Percentiles rank a stretch among this genome's conserved stretches.
Conservation (phyloP, 139 green algal genomes). For the Astrephomene gubernaculifera region DNA sequence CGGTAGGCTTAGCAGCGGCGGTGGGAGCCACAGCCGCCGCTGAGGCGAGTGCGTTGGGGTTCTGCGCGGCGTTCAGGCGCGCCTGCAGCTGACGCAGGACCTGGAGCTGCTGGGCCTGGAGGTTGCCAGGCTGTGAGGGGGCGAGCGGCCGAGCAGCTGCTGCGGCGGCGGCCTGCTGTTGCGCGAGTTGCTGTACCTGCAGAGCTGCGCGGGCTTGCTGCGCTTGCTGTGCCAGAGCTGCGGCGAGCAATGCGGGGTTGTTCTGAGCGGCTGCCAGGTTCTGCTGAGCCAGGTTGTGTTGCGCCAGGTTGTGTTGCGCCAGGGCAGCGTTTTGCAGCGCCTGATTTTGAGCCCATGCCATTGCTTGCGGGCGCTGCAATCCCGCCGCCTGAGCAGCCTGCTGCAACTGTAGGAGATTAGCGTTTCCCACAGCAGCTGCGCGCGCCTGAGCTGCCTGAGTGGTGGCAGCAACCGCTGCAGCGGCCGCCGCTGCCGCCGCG, state of each 20-base stretch:
- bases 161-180: constrained; percentile 33
- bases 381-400: constrained; percentile 37
- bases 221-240: constrained; percentile 30
- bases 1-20: constrained; percentile 23
- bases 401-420: constrained; percentile 41
- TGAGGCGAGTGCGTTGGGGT: not conserved
- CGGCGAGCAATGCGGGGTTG: constrained; percentile 34
- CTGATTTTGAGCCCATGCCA: constrained; percentile 44
- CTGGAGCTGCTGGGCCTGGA: constrained; percentile 44
- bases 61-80: not conserved
- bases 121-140: not conserved
- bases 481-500: constrained; percentile 22
- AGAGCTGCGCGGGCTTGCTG: constrained; percentile 23
- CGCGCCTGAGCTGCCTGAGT: constrained; percentile 38
- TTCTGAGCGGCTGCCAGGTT: constrained; percentile 29
- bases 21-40: not conserved
- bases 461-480: constrained; percentile 29
- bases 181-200: constrained; percentile 43
- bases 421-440: constrained; percentile 23
- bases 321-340: constrained; percentile 35
- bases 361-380: constrained; percentile 26
- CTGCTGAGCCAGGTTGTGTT: constrained; percentile 42
- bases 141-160: constrained; percentile 3
- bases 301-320: constrained; percentile 38
- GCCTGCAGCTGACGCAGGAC: constrained; percentile 44